These are phyloP conservation scores for Priceomyces castillae DNA, from an alignment of 805 yeast species.

Conservation along the genomic window DNA sequence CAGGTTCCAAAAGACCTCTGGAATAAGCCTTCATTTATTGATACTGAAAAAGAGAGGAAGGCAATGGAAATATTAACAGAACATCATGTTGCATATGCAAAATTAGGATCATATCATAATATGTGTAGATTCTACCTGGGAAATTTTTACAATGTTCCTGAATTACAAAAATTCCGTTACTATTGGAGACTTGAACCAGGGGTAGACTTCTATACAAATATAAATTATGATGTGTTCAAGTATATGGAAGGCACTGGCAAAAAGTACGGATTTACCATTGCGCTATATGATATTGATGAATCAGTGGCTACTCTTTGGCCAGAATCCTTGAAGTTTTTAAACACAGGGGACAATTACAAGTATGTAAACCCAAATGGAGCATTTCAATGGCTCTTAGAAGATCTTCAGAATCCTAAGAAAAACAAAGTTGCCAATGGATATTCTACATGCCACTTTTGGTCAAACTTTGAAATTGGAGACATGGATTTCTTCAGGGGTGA, in stretches of 20 bases:
- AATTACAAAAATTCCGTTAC: conserved; percentile 58
- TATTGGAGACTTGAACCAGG: conserved; percentile 83
- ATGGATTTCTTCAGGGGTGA: conserved; percentile 76
- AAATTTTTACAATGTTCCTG: conserved; percentile 60
- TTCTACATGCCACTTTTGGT: conserved; percentile 86
- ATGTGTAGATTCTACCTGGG: conserved; percentile 82
- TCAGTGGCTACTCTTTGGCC: conserved; percentile 67
- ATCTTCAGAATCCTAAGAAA: conserved; percentile 50
- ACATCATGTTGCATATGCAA: conserved; percentile 59
- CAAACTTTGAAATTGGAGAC: conserved; percentile 82
- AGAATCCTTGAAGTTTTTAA: conserved; percentile 58
- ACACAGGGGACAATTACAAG: conserved; percentile 55
- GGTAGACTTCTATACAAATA: conserved; percentile 62
- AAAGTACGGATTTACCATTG: conserved; percentile 70
- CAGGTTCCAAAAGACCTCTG: conserved; percentile 46
- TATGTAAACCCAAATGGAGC: conserved; percentile 49
- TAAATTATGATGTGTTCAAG: conserved; percentile 75
- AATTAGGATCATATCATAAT: conserved; percentile 63
- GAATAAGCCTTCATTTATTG: conserved; percentile 60
- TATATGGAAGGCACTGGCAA: conserved; percentile 66
- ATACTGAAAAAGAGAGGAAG: conserved; percentile 37
- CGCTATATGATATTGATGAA: conserved; percentile 67
- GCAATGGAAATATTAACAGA: conserved; percentile 40
- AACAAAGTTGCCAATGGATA: conserved; percentile 43
- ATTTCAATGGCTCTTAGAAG: conserved; percentile 50